Base-by-base conservation (phyloP, 768 basidiomycete species). In the Kwoniella sp. region DNA sequence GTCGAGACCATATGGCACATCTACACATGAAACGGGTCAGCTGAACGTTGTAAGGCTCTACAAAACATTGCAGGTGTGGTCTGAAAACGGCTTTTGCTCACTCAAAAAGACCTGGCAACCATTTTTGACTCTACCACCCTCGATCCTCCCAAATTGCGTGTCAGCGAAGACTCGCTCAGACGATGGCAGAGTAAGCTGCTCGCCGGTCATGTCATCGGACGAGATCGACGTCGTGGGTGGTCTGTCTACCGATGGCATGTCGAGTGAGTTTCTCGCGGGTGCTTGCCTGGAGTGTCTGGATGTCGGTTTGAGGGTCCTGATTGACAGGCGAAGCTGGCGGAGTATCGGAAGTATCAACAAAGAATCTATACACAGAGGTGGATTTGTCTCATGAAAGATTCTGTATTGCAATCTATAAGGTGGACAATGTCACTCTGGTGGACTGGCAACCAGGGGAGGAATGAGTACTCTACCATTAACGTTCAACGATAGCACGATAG, bases 1-100 rank as follows among this genome's bases (percentile, higher is more conserved):
- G 29, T 88, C 86, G 17, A 88, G 77, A 1, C 87, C 89, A 73
- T 88, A 91, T 4, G 89, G 89, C 58, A 91, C 82, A 82, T 91
- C 89, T 91, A 61, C 15, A 50, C 45, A 41, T 51, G 9, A 17
- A 26, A 28, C 22, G 38, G n/a, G 13, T 15, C 15, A 26, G 47
- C 20, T 45, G 30, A 28, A n/a, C 38, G 20, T 59, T 25, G 11
- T 5, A 58, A 23, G 17, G 13, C 41, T 56, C 23, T 15, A 31
- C 26, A 15, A n/a, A 25, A 20, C 22, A 23, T n/a, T 37, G n/a
- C 20, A 28, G 48, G 48, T 31, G n/a, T n/a, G n/a, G n/a, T n/a
- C n/a, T n/a, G n/a, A 5, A 17, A 26, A 28, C 22, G 38, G n/a
- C 28, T 29, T 11, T 12, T 31, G 52, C 66, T 65, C 63, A 72